A percentile compares a stretch with the other conserved stretches of the same genome.
Evolutionary conservation across 1,284 basidiomycete genomes (phyloP).

Genomic region (Amylostereum areolatum): DNA sequence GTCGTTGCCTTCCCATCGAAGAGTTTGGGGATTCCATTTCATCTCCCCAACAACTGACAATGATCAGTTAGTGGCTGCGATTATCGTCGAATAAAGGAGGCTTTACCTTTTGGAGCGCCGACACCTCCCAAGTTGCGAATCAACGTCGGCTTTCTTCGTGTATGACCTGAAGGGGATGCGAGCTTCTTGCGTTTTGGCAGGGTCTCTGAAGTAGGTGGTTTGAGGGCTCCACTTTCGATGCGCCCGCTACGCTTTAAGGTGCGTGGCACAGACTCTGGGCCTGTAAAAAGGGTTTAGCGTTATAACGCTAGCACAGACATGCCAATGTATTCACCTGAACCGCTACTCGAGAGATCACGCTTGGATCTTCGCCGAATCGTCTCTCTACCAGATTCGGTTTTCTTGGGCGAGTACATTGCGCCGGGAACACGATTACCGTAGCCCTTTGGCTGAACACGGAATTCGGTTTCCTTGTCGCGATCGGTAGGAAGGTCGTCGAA

Average conservation of each 20-base stretch:
- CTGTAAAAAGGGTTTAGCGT: slow-evolving; percentile 9
- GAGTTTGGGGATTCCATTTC: slow-evolving; percentile 88
- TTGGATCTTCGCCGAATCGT: slow-evolving; percentile 46
- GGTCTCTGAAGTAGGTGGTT: slow-evolving; percentile 20
- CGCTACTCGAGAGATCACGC: slow-evolving; percentile 26
- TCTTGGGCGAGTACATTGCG: slow-evolving; percentile 36
- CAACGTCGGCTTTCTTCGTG: slow-evolving; percentile 71
- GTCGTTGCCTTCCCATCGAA: slow-evolving; percentile 97
- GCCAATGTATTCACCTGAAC: slow-evolving; percentile 33
- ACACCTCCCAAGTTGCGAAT: slow-evolving; percentile 80
- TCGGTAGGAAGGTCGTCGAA: slow-evolving; percentile 90
- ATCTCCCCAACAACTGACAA: slow-evolving; percentile 83
- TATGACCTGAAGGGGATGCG: slow-evolving; percentile 36
- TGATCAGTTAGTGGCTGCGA: slow-evolving; percentile 8
- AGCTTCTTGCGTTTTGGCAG: slow-evolving; percentile 53
- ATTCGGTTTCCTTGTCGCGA: slow-evolving; percentile 71
- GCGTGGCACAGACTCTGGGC: slow-evolving; percentile 20
- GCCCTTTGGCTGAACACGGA: slow-evolving; percentile 63
- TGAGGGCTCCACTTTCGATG: slow-evolving; percentile 21
- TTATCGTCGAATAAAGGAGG: background rate
- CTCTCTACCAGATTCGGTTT: slow-evolving; percentile 35
- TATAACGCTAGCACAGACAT: background rate
- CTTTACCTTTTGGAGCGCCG: slow-evolving; percentile 71
- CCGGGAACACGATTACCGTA: slow-evolving; percentile 56
- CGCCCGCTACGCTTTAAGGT: slow-evolving; percentile 36